Evolutionary conservation across 148 eudicot genomes (phyloP).

Genomic region (Hydrangea macrophylla): DNA sequence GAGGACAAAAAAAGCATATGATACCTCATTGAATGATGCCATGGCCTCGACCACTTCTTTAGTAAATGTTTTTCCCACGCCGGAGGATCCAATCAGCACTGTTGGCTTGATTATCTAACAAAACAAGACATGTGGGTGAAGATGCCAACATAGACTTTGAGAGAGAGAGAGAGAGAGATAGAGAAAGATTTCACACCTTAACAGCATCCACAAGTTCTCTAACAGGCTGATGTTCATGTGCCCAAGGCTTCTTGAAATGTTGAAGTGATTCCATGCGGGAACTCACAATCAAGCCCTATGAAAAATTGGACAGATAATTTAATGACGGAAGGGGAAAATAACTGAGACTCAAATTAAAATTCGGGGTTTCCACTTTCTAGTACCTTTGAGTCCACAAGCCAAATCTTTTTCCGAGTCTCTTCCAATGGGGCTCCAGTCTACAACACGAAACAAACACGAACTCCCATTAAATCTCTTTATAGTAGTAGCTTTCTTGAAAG

Average conservation of each 20-base stretch:
- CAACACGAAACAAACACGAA: conserved; percentile 10
- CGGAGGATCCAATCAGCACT: conserved; percentile 92
- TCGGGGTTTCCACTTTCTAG: not conserved
- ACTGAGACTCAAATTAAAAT: not conserved
- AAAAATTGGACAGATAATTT: not conserved
- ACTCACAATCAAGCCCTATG: conserved; percentile 84
- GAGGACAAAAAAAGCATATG: not conserved
- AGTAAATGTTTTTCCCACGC: conserved; percentile 86
- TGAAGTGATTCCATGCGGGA: conserved; percentile 77
- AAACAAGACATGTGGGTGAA: conserved; percentile 6
- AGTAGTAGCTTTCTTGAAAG: not conserved
- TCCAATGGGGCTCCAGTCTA: conserved; percentile 82
- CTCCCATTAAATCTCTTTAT: not conserved
- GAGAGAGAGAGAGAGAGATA: conserved; percentile 9
- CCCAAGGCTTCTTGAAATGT: conserved; percentile 96
- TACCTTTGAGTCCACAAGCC: conserved; percentile 98
- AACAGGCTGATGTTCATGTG: conserved; percentile 92
- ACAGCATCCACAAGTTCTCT: conserved; percentile 68
- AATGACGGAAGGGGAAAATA: conserved; percentile 1
- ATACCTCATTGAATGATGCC: conserved; percentile 81
- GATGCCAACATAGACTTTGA: not conserved
- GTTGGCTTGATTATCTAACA: conserved; percentile 86
- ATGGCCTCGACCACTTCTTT: conserved; percentile 89
- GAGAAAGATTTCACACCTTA: conserved; percentile 50
- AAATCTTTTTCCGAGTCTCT: conserved; percentile 88